Conservation (phyloP, 208 protist species). For the Trypanosoma scelopori region DNA sequence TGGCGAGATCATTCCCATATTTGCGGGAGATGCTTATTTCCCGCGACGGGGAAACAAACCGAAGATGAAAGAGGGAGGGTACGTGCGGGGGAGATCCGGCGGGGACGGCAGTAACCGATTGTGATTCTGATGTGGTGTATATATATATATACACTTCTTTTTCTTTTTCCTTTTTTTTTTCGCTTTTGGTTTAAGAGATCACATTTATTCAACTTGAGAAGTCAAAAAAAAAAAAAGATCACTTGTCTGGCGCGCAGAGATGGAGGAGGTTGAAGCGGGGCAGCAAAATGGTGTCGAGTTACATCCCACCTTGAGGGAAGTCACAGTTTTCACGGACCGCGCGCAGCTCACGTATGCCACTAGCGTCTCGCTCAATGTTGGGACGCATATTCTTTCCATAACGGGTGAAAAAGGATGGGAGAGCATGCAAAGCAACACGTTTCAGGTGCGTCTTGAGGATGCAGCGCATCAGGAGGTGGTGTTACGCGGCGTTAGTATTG, state of each 20-base stretch:
- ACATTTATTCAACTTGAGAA: too few species aligned
- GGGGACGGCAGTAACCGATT: too few species aligned
- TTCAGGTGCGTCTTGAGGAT: constrained; percentile 31
- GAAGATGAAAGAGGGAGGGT: too few species aligned
- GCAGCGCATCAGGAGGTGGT: not conserved
- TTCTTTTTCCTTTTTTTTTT: constrained; percentile 1
- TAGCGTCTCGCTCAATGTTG: constrained; percentile 7
- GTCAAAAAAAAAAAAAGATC: too few species aligned
- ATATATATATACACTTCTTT: too few species aligned
- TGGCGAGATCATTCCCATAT: too few species aligned
- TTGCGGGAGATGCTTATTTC: too few species aligned
- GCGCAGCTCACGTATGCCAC: constrained; percentile 20
- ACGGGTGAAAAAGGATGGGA: constrained; percentile 14
- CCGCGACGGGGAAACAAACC: too few species aligned
- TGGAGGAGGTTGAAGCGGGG: not conserved
- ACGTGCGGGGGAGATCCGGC: too few species aligned
- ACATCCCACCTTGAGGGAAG: constrained; percentile 13
- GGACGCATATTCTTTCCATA: constrained; percentile 19
- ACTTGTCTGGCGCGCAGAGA: too few species aligned
- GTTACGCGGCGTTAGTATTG: constrained; percentile 15
- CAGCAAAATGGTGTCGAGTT: not conserved
- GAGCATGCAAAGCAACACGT: constrained; percentile 25
- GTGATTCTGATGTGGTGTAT: too few species aligned
- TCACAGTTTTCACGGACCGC: constrained; percentile 32
- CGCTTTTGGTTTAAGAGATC: too few species aligned